phyloP scores from a whole-genome alignment of 768 basidiomycete genomes.

The Coprinopsis sp. region DNA sequence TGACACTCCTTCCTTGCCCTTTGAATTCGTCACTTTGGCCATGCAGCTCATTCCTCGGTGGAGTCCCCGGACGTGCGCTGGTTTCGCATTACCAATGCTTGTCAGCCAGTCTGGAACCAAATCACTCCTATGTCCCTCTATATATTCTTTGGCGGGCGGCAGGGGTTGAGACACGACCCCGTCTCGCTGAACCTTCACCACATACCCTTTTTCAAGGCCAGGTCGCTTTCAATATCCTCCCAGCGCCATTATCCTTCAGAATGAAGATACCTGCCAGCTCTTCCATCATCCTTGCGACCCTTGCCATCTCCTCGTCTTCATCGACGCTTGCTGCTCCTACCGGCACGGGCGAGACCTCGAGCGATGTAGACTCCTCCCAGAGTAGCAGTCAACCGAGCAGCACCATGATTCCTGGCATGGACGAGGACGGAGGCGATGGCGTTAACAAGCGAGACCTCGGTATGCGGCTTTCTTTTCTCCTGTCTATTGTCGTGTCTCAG shows the following conservation, averaged over 20 bases:
- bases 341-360: conserved; percentile 20
- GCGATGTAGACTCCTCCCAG: conserved; percentile 21
- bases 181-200: background rate
- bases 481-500: background rate
- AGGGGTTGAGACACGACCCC: background rate
- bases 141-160: conserved; percentile 10
- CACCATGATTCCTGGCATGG: background rate
- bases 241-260: conserved; percentile 13
- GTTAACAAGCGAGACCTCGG: background rate
- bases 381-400: conserved; percentile 17
- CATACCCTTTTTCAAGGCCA: conserved; percentile 6
- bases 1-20: too few relatives aligned
- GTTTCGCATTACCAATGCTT: conserved; percentile 6
- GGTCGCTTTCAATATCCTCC: conserved; percentile 8
- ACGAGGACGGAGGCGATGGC: conserved; percentile 9
- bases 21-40: too few relatives aligned
- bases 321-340: conserved; percentile 41
- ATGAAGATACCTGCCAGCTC: conserved; percentile 48
- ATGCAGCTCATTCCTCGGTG: too few relatives aligned
- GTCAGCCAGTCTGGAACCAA: conserved; percentile 5
- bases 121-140: conserved; percentile 7
- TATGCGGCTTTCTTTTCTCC: background rate
- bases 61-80: background rate
- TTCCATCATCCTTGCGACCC: conserved; percentile 41
- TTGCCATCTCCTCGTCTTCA: conserved; percentile 49